Percentiles rank a stretch among this genome's conserved stretches.
Evolutionary conservation across 1,139 yeast species (phyloP).

Genomic region (Arxiozyma bovina): DNA sequence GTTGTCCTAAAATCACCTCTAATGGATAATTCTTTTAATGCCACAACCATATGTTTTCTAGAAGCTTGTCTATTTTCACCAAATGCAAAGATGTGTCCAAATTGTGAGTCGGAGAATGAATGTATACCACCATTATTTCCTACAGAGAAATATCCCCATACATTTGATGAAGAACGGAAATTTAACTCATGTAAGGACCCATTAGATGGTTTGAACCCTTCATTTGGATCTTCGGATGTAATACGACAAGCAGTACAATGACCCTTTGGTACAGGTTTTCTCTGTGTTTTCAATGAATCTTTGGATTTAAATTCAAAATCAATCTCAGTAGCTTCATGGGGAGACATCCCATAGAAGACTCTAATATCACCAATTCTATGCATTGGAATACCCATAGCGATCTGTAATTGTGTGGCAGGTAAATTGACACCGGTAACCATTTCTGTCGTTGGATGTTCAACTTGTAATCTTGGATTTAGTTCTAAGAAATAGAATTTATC

Average conservation of each 20-base stretch:
- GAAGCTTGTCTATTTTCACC: slow-evolving; percentile 98
- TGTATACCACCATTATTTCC: slow-evolving; percentile 95
- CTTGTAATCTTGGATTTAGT: slow-evolving; percentile 95
- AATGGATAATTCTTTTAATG: slow-evolving; percentile 87
- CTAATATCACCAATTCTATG: slow-evolving; percentile 91
- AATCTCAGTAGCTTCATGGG: slow-evolving; percentile 80
- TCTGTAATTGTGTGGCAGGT: slow-evolving; percentile 96
- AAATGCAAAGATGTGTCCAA: slow-evolving; percentile 96
- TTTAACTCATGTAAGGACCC: slow-evolving; percentile 94
- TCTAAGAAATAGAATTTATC: slow-evolving; percentile 93
- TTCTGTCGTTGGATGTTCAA: slow-evolving; percentile 98
- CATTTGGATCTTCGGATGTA: slow-evolving; percentile 98
- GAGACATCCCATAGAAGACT: slow-evolving; percentile 88
- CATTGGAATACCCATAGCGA: slow-evolving; percentile 98
- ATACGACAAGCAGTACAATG: slow-evolving; percentile 99
- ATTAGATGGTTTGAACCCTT: slow-evolving; percentile 97
- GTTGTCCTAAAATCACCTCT: slow-evolving; percentile 98
- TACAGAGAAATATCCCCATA: slow-evolving; percentile 98
- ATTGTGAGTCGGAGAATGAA: slow-evolving; percentile 95
- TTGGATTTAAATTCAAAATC: slow-evolving; percentile 82
- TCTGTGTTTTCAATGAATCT: slow-evolving; percentile 64
- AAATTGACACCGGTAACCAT: slow-evolving; percentile 97
- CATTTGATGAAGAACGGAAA: slow-evolving; percentile 92
- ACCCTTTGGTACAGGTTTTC: slow-evolving; percentile 92
- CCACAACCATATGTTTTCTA: slow-evolving; percentile 97